These are phyloP conservation scores for Ophiocordyceps camponoti-rufipedis DNA, from an alignment of 2,329 filamentous ascomycete species.

Conservation along the genomic window DNA sequence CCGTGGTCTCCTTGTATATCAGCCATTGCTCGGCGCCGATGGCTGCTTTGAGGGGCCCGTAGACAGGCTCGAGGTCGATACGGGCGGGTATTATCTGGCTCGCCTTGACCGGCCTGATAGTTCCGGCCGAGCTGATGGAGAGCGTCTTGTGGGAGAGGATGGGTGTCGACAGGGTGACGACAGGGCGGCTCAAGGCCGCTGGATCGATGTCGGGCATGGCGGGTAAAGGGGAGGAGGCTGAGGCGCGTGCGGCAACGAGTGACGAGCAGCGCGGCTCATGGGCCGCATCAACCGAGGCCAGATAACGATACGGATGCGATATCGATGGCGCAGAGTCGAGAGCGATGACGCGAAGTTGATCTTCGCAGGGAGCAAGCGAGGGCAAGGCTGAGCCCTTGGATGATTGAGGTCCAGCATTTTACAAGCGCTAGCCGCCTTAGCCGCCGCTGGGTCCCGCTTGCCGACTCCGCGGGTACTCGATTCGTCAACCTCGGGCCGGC, in stretches of 20 bases:
- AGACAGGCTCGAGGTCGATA: constrained; percentile 49
- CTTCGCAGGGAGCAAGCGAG: background rate
- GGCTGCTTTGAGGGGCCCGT: constrained; percentile 39
- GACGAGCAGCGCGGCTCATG: constrained; percentile 22
- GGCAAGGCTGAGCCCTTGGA: background rate
- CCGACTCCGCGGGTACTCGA: too few relatives aligned
- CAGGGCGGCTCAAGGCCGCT: constrained; percentile 45
- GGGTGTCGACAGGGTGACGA: constrained; percentile 38
- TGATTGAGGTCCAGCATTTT: background rate
- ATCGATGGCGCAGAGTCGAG: too few relatives aligned
- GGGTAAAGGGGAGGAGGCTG: constrained; percentile 11
- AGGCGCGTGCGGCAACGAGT: constrained; percentile 33
- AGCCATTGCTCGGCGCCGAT: constrained; percentile 45
- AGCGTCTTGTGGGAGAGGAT: constrained; percentile 39
- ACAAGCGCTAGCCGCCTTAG: background rate
- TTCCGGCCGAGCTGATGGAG: constrained; percentile 28
- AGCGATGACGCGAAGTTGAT: constrained; percentile 12
- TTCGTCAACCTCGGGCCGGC: too few relatives aligned
- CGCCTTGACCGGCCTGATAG: constrained; percentile 35
- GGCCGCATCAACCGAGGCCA: constrained; percentile 21
- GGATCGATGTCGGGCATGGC: constrained; percentile 53
- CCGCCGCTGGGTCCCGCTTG: background rate
- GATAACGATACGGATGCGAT: constrained; percentile 14
- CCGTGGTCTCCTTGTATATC: constrained; percentile 43
- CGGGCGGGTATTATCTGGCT: constrained; percentile 45